Percentiles rank a stretch among this genome's conserved stretches.
phyloP scores from a whole-genome alignment of 352 stramenopile species.

The Thalassiosira sp. region DNA sequence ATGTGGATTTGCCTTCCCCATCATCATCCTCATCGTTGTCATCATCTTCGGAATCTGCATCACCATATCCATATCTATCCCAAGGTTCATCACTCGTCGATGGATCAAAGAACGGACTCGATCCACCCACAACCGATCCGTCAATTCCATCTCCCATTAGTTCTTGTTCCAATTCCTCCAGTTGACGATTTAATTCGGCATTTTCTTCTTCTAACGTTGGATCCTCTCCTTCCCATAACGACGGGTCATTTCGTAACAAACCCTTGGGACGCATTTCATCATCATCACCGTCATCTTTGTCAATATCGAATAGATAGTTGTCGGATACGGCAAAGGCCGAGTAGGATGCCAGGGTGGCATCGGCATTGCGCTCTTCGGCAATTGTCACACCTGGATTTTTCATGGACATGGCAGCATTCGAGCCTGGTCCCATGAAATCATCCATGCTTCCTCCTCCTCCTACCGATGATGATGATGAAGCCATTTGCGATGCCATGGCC shows the following conservation, averaged over 20 bases:
- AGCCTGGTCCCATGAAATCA: slow-evolving; percentile 31
- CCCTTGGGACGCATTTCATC: slow-evolving; percentile 24
- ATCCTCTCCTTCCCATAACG: slow-evolving; percentile 52
- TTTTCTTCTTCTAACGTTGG: slow-evolving; percentile 54
- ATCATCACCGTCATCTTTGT: slow-evolving; percentile 59
- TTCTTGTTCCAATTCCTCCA: slow-evolving; percentile 57
- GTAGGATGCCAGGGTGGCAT: slow-evolving; percentile 68
- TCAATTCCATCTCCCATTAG: slow-evolving; percentile 52
- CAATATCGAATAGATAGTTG: slow-evolving; percentile 80
- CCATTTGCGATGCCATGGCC: slow-evolving; percentile 14
- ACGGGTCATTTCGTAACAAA: slow-evolving; percentile 38
- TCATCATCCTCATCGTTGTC: slow-evolving; percentile 26
- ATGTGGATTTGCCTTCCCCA: slow-evolving; percentile 7
- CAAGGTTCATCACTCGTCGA: slow-evolving; percentile 47
- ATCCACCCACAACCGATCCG: slow-evolving; percentile 48
- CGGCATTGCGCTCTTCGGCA: slow-evolving; percentile 40
- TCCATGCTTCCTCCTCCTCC: not conserved
- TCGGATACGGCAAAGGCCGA: slow-evolving; percentile 59
- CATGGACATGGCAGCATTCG: slow-evolving; percentile 29
- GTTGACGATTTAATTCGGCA: slow-evolving; percentile 46
- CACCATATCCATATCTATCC: slow-evolving; percentile 43
- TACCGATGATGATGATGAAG: not conserved
- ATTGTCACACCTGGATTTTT: slow-evolving; percentile 49
- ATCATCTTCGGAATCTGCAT: not conserved
- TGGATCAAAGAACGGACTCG: slow-evolving; percentile 50